Evolutionary conservation across 768 basidiomycete genomes (phyloP), one percentile per base, ranked within the genome.

Genomic region (Pleurotus giganteus): DNA sequence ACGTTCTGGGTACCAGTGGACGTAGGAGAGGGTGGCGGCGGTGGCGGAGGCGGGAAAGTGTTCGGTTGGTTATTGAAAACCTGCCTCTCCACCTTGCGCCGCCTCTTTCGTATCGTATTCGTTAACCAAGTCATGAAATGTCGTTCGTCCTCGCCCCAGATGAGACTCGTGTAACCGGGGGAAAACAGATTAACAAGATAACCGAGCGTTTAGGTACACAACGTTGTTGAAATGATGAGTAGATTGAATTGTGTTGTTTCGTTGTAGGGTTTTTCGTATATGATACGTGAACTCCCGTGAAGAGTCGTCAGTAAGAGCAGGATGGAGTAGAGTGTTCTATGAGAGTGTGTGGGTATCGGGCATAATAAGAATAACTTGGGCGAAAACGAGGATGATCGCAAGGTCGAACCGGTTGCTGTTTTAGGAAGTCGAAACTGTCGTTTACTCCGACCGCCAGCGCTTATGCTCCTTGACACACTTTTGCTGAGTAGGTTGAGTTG

Each of bases 331-430:
- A 19, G 49, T 37, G 23, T 13, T 36, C 49, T 51, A 51, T 29
- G 34, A 23, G 49, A 47, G 46, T 15, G 49, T 51, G 49, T 51
- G 49, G 49, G 49, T 51, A 51, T 37, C 49, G 49, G 49, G 17
- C 49, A 51, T 51, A 51, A 51, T 51, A 51, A 51, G 31, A 51
- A 34, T 51, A 47, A 29, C 46, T 47, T n/a, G 26, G 17, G 15
- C 23, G 49, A 51, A 51, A 51, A 51, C 49, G 49, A 51, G 49
- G 49, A 36, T 47, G 46, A 47, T 47, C 46, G 46, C 46, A 47
- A 47, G 26, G 12, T 51, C 34, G 49, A 51, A 51, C 49, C 49
- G 29, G 11, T 28, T 51, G 12, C 49, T 51, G 37, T 37, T 51
- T 51, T 51, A 17, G 49, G 49, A n/a, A 26, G 27, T 12, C 44